Conservation (phyloP, 441 rosid species). For the Populus trichocarpa region DNA sequence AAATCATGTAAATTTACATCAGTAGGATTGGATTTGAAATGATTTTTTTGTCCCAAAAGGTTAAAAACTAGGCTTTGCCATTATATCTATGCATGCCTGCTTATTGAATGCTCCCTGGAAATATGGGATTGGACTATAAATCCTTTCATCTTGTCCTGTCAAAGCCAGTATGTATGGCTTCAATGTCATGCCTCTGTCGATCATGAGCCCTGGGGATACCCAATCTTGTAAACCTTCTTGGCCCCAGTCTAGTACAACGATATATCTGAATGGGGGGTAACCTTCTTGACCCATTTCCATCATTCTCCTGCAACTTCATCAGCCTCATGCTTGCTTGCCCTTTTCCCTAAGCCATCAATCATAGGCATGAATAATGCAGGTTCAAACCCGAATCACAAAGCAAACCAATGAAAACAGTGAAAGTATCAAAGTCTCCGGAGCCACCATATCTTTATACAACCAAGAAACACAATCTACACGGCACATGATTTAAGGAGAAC, state of each 20-base stretch:
- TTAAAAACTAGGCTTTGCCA: not conserved
- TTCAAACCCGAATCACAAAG: constrained; percentile 78
- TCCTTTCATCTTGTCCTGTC: too few relatives aligned
- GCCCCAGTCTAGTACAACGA: too few relatives aligned
- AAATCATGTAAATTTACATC: constrained; percentile 15
- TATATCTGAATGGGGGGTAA: not conserved
- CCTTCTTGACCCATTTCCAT: constrained; percentile 60
- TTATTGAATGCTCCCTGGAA: not conserved
- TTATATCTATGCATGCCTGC: not conserved
- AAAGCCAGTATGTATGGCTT: too few relatives aligned
- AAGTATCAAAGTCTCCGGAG: constrained; percentile 69
- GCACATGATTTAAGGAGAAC: constrained; percentile 42
- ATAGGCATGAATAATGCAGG: constrained; percentile 88
- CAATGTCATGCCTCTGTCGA: too few relatives aligned
- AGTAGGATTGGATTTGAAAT: not conserved
- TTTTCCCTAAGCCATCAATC: constrained; percentile 66
- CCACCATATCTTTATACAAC: constrained; percentile 80
- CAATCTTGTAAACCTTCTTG: too few relatives aligned
- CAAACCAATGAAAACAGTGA: constrained; percentile 60
- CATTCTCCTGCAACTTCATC: constrained; percentile 73
- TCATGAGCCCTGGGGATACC: too few relatives aligned
- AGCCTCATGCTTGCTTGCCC: constrained; percentile 65
- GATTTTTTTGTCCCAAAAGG: not conserved
- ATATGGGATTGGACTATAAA: not conserved
- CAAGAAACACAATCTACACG: constrained; percentile 56